phyloP scores from a whole-genome alignment of 768 basidiomycete genomes.

The Pholiota microspora region DNA sequence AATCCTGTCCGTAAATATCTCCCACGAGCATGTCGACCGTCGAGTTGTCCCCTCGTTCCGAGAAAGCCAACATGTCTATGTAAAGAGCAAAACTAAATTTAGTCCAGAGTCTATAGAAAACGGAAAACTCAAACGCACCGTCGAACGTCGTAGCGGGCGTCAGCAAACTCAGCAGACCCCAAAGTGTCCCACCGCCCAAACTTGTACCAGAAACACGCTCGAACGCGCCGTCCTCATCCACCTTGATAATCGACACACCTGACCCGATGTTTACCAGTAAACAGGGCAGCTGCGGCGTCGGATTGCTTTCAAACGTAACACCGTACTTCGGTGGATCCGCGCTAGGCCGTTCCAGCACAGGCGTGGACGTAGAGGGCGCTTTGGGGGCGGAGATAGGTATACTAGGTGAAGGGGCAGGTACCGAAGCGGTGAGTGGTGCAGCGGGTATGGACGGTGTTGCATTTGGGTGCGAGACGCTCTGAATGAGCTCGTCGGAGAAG shows the following conservation, averaged over 20 bases:
- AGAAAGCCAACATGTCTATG: slow-evolving; percentile 92
- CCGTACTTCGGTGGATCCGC: slow-evolving; percentile 88
- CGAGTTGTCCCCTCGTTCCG: slow-evolving; percentile 92
- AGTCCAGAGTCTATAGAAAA: background rate
- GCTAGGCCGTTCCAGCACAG: slow-evolving; percentile 73
- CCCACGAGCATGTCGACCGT: slow-evolving; percentile 98
- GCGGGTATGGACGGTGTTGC: slow-evolving; percentile 8
- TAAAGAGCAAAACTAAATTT: slow-evolving; percentile 4
- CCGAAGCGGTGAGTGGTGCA: slow-evolving; percentile 5
- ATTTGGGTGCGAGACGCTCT: slow-evolving; percentile 44
- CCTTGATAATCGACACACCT: slow-evolving; percentile 96
- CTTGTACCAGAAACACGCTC: slow-evolving; percentile 98
- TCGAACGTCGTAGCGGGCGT: slow-evolving; percentile 97
- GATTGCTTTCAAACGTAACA: slow-evolving; percentile 83
- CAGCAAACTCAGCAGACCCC: slow-evolving; percentile 91
- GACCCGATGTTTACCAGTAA: slow-evolving; percentile 97
- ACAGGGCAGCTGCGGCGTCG: slow-evolving; percentile 89
- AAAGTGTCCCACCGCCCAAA: slow-evolving; percentile 94
- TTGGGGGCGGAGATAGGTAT: slow-evolving; percentile 5
- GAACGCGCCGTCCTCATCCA: slow-evolving; percentile 92
- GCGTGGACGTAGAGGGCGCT: background rate
- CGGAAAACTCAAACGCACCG: slow-evolving; percentile 53
- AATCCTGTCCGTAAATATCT: slow-evolving; percentile 99
- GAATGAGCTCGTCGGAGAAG: slow-evolving; percentile 97
- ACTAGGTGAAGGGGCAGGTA: background rate